Conservation (phyloP, 257 asterid genomes). For the Hygrophila difformis region DNA sequence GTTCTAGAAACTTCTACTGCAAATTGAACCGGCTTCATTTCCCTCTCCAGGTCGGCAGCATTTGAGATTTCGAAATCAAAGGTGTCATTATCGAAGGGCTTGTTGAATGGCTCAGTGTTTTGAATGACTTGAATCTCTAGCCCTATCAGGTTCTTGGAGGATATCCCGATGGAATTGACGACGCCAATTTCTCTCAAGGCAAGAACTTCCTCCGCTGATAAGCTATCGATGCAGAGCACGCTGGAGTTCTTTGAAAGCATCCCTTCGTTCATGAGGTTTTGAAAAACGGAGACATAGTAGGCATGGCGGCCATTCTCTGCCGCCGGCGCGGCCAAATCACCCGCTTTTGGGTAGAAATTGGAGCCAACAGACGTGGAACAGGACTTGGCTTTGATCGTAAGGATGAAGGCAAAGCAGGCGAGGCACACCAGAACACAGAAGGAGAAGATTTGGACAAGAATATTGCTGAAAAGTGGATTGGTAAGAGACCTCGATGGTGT, state of each 20-base stretch:
- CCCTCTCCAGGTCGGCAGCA: conserved; percentile 26
- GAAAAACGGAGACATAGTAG: conserved; percentile 40
- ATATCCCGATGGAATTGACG: conserved; percentile 28
- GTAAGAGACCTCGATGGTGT: too few relatives aligned
- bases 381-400: conserved; percentile 34
- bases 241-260: conserved; percentile 29
- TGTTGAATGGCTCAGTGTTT: conserved; percentile 17
- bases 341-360: too few relatives aligned
- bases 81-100: conserved; percentile 24
- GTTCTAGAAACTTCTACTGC: conserved; percentile 44
- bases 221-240: conserved; percentile 39
- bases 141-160: conserved; percentile 17
- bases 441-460: too few relatives aligned
- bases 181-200: conserved; percentile 39
- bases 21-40: conserved; percentile 27
- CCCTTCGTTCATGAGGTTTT: conserved; percentile 35
- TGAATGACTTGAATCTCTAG: too few relatives aligned
- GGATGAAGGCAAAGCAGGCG: conserved; percentile 45
- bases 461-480: too few relatives aligned
- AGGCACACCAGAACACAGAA: conserved; percentile 44
- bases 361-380: conserved; percentile 33
- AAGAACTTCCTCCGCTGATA: conserved; percentile 25
- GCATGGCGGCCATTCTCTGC: conserved; percentile 17
- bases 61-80: conserved; percentile 48
- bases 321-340: conserved; percentile 4